Evolutionary conservation across 345 rosid species (phyloP).

Genomic region (Chamaenerion angustifolium): DNA sequence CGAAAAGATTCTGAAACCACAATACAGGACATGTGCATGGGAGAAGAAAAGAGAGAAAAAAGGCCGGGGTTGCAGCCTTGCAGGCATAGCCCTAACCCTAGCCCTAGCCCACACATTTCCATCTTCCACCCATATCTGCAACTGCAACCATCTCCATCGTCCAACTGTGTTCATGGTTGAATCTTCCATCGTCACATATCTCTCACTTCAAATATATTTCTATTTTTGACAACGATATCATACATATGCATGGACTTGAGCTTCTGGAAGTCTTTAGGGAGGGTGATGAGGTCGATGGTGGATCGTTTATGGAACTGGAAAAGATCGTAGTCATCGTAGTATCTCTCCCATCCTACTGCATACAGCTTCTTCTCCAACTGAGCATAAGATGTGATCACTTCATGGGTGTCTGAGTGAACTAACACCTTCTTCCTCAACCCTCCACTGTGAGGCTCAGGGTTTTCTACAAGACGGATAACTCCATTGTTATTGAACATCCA

Average conservation of each 20-base stretch:
- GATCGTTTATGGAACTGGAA: constrained; percentile 70
- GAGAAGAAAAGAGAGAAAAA: no score
- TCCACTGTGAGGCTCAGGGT: constrained; percentile 33
- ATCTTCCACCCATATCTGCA: no score
- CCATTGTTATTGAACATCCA: constrained; percentile 73
- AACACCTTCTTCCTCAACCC: constrained; percentile 16
- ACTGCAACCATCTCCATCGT: no score
- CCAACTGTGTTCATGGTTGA: no score
- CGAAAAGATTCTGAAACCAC: no score
- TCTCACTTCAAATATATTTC: constrained; percentile 58
- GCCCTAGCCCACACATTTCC: no score
- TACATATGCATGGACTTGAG: constrained; percentile 75
- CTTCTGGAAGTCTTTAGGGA: constrained; percentile 59
- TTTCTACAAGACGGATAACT: constrained; percentile 45
- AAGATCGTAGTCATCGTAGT: constrained; percentile 43
- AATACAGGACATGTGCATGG: no score
- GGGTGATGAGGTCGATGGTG: constrained; percentile 57
- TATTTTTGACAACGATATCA: constrained; percentile 76
- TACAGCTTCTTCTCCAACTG: constrained; percentile 42
- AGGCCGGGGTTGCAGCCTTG: no score
- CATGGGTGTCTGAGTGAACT: constrained; percentile 40
- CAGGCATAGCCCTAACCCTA: no score
- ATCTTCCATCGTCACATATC: no score
- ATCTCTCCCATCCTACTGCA: constrained; percentile 77
- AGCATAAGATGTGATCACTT: constrained; percentile 49